A percentile compares a stretch with the other conserved stretches of the same genome.
Evolutionary conservation across 2,329 filamentous ascomycete genomes (phyloP).

Genomic region (Xylaria sp.): DNA sequence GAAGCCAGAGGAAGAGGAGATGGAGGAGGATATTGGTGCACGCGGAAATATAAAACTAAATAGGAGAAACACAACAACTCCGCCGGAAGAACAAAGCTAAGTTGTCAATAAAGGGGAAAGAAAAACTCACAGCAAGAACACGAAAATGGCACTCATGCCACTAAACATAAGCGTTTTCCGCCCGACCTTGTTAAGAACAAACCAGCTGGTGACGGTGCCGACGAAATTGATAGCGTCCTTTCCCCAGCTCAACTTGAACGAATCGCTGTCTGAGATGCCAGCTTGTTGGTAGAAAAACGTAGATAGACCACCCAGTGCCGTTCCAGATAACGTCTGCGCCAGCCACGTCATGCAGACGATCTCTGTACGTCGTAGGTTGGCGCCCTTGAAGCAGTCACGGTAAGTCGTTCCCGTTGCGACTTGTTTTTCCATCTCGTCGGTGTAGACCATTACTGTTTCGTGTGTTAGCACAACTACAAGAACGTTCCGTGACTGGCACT

Average conservation of each 20-base stretch:
- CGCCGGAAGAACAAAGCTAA: neutral
- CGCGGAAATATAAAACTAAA: neutral
- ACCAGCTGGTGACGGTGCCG: conserved; percentile 57
- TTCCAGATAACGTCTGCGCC: conserved; percentile 49
- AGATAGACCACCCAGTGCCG: conserved; percentile 50
- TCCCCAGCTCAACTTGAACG: conserved; percentile 52
- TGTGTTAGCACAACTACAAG: neutral
- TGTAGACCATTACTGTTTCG: conserved; percentile 55
- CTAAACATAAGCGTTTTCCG: conserved; percentile 55
- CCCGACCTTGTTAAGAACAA: conserved; percentile 53
- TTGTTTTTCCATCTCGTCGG: conserved; percentile 55
- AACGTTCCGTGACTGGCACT: neutral
- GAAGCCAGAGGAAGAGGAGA: neutral
- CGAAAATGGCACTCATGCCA: conserved; percentile 55
- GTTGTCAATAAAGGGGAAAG: conserved; percentile 31
- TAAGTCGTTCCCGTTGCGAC: conserved; percentile 52
- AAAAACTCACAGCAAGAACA: conserved; percentile 52
- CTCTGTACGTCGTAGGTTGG: conserved; percentile 53
- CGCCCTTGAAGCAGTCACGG: conserved; percentile 55
- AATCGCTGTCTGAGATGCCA: conserved; percentile 49
- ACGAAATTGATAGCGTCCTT: conserved; percentile 54
- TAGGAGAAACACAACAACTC: neutral
- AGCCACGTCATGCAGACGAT: conserved; percentile 52
- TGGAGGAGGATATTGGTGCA: neutral
- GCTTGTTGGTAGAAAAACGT: conserved; percentile 54